Conservation (phyloP, 805 yeast genomes). For the Pichia scutulata region DNA sequence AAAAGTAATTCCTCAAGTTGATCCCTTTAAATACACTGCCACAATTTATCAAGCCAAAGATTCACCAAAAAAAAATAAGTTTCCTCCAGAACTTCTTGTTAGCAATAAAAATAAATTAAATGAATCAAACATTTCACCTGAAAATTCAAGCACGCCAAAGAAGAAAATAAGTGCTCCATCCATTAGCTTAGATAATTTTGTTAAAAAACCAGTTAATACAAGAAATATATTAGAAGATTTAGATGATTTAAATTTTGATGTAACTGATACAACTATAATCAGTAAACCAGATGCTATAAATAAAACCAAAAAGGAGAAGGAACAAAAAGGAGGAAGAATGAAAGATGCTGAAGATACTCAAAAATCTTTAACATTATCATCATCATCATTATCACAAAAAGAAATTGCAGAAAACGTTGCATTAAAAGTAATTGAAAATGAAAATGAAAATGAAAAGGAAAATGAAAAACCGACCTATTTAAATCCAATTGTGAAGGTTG, state of each 20-base stretch:
- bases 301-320: not conserved
- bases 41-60: not conserved
- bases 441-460: not conserved
- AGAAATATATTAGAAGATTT: not conserved
- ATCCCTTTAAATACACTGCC: not conserved
- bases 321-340: not conserved
- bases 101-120: not conserved
- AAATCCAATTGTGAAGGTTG: not conserved
- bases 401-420: constrained; percentile 1
- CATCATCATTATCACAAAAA: not conserved
- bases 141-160: constrained; percentile 6
- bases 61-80: not conserved
- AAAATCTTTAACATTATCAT: not conserved
- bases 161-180: not conserved
- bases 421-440: not conserved
- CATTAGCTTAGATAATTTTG: not conserved
- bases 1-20: not conserved
- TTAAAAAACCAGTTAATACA: not conserved
- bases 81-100: not conserved
- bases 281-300: not conserved
- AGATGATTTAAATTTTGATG: not conserved
- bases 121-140: not conserved
- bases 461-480: not conserved
- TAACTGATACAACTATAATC: not conserved
- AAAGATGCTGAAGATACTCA: not conserved